Conservation (phyloP, 192 early-diverging fungal genomes). For the Umbelopsis sp. region DNA sequence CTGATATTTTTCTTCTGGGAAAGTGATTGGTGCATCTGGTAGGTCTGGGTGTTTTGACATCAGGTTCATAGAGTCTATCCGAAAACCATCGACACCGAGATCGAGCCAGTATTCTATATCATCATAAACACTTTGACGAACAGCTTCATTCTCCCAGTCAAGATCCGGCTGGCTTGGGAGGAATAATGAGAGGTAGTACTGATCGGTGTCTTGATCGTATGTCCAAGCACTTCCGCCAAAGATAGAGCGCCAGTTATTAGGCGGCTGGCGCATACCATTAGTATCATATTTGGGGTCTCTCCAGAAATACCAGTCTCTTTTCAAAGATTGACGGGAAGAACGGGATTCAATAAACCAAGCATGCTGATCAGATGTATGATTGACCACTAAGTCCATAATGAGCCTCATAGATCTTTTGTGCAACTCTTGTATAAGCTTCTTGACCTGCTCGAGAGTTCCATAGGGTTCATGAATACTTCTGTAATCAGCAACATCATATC, state of each 20-base stretch:
- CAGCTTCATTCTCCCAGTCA: slow-evolving; percentile 7
- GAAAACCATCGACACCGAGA: slow-evolving; percentile 6
- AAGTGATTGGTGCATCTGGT: slow-evolving; percentile 3
- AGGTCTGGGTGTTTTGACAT: not conserved
- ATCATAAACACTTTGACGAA: not conserved
- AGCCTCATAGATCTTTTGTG: slow-evolving; percentile 10
- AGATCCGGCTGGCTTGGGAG: not conserved
- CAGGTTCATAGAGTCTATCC: slow-evolving; percentile 3
- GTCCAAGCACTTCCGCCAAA: slow-evolving; percentile 15
- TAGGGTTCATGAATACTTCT: slow-evolving; percentile 6
- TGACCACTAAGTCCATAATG: slow-evolving; percentile 19
- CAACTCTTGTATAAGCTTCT: not conserved
- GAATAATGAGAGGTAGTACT: slow-evolving; percentile 15
- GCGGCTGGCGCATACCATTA: not conserved
- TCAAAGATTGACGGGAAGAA: not conserved
- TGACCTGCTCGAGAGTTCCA: slow-evolving; percentile 5
- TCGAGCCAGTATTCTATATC: slow-evolving; percentile 19
- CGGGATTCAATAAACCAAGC: slow-evolving; percentile 9
- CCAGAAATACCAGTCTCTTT: slow-evolving; percentile 18
- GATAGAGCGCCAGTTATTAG: slow-evolving; percentile 1
- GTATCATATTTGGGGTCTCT: not conserved
- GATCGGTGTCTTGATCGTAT: not conserved
- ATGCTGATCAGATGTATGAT: slow-evolving; percentile 17
- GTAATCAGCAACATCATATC: slow-evolving; percentile 14
- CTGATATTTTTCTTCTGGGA: not conserved